These are phyloP conservation scores for Pilatotrama ljubarskyi DNA, from an alignment of 768 basidiomycete genomes.

Conservation along the genomic window DNA sequence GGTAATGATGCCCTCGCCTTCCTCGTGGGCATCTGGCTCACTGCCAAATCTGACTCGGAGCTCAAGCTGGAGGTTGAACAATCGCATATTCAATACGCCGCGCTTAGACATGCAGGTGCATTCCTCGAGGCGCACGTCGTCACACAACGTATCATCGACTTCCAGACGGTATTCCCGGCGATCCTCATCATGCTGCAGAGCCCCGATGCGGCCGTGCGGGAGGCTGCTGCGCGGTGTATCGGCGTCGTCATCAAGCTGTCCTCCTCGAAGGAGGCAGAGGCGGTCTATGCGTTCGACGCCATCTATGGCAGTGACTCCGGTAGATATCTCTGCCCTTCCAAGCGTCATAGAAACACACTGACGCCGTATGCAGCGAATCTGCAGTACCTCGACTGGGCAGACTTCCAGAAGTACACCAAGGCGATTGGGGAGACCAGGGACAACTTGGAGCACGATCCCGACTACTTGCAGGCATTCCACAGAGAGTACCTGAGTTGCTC, in stretches of 20 bases:
- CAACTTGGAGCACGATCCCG: slow-evolving; percentile 59
- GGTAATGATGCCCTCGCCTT: slow-evolving; percentile 76
- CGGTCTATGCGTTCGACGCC: slow-evolving; percentile 71
- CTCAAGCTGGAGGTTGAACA: neutral
- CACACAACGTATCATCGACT: slow-evolving; percentile 60
- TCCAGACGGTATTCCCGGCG: slow-evolving; percentile 76
- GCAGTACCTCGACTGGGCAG: slow-evolving; percentile 70
- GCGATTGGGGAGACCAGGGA: slow-evolving; percentile 50
- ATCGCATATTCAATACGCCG: slow-evolving; percentile 46
- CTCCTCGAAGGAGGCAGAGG: slow-evolving; percentile 39
- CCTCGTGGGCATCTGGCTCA: slow-evolving; percentile 70
- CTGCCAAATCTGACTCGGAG: slow-evolving; percentile 11
- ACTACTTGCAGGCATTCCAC: slow-evolving; percentile 61
- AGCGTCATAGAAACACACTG: slow-evolving; percentile 5
- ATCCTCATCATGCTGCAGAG: slow-evolving; percentile 63
- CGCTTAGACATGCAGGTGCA: slow-evolving; percentile 74
- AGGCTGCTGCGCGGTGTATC: slow-evolving; percentile 58
- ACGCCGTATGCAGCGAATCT: slow-evolving; percentile 41
- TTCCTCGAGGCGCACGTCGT: slow-evolving; percentile 74
- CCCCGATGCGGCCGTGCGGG: slow-evolving; percentile 42
- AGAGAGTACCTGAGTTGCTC: slow-evolving; percentile 49
- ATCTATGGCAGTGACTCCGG: slow-evolving; percentile 67
- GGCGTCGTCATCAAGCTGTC: slow-evolving; percentile 43
- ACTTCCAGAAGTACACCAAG: slow-evolving; percentile 58
- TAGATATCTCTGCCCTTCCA: slow-evolving; percentile 35